Evolutionary conservation across 2,329 filamentous ascomycete species (phyloP).

Genomic region (Didymellaceae sp.): DNA sequence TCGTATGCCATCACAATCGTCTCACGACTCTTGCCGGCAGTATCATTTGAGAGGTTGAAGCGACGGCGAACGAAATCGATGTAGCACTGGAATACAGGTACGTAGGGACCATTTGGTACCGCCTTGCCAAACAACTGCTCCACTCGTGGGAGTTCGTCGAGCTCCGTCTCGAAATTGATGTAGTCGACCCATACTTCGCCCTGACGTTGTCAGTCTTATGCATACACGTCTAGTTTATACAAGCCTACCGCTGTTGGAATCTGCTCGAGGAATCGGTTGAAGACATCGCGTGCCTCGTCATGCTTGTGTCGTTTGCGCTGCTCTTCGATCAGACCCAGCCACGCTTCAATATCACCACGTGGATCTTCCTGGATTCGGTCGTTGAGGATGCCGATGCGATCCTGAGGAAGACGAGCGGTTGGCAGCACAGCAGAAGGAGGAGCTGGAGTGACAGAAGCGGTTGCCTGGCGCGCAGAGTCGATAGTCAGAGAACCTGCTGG

Average conservation of each 20-base stretch:
- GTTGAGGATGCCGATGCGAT: conserved; percentile 81
- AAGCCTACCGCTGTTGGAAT: conserved; percentile 89
- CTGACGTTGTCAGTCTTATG: conserved; percentile 64
- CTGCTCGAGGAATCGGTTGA: conserved; percentile 83
- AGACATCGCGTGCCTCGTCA: conserved; percentile 79
- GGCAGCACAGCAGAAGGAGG: conserved; percentile 42
- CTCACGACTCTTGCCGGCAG: conserved; percentile 75
- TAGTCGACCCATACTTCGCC: conserved; percentile 91
- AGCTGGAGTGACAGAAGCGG: conserved; percentile 48
- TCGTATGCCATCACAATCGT: conserved; percentile 89
- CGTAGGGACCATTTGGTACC: conserved; percentile 78
- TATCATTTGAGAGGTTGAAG: conserved; percentile 84
- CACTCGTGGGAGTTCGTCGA: conserved; percentile 80
- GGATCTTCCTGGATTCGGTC: conserved; percentile 91
- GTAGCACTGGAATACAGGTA: conserved; percentile 90
- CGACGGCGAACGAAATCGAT: conserved; percentile 92
- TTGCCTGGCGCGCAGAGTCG: conserved; percentile 46
- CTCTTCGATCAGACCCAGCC: conserved; percentile 85
- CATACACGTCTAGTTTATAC: conserved; percentile 4
- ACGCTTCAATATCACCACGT: conserved; percentile 89
- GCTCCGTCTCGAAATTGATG: conserved; percentile 85
- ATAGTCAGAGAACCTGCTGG: conserved; percentile 38
- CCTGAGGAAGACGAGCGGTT: conserved; percentile 68
- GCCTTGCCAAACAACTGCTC: conserved; percentile 85
- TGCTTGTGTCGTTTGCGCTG: conserved; percentile 81